A percentile compares a stretch with the other conserved stretches of the same genome.
Evolutionary conservation across 2,329 filamentous ascomycete species (phyloP).

Genomic region (Fusarium sp.): DNA sequence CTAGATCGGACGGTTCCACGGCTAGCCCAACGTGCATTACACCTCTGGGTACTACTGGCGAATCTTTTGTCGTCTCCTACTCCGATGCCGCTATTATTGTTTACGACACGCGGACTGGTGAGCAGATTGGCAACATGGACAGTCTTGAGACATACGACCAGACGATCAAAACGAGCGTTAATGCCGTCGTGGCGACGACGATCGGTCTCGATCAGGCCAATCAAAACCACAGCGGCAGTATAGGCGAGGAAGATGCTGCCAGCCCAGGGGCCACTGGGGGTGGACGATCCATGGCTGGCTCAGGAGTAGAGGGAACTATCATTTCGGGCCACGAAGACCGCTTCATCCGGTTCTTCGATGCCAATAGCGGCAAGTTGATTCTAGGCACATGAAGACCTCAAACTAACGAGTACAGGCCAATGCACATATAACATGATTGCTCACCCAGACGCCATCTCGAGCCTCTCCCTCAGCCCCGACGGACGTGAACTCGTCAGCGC

Average conservation of each 20-base stretch:
- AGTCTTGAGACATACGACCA: slow-evolving; percentile 94
- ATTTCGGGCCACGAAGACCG: slow-evolving; percentile 97
- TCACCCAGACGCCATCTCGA: slow-evolving; percentile 91
- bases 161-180: slow-evolving; percentile 80
- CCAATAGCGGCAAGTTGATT: slow-evolving; percentile 90
- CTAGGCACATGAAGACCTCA: not conserved
- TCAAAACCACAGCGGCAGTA: slow-evolving; percentile 62
- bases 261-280: slow-evolving; percentile 81
- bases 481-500: slow-evolving; percentile 94
- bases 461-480: slow-evolving; percentile 90
- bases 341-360: slow-evolving; percentile 97
- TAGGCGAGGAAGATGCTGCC: slow-evolving; percentile 75
- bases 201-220: slow-evolving; percentile 76
- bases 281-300: slow-evolving; percentile 69
- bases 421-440: slow-evolving; percentile 99
- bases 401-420: slow-evolving; percentile 73
- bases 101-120: slow-evolving; percentile 90
- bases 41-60: slow-evolving; percentile 82
- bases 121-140: slow-evolving; percentile 92
- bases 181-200: slow-evolving; percentile 88
- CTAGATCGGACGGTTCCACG: slow-evolving; percentile 69
- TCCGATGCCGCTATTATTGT: slow-evolving; percentile 89
- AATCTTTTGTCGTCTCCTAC: slow-evolving; percentile 93
- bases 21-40: slow-evolving; percentile 91
- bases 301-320: slow-evolving; percentile 88